Percentiles rank a stretch among this genome's conserved stretches.
phyloP scores from a whole-genome alignment of 108 stramenopile genomes.

The Mayamaea pseudoterrestris region DNA sequence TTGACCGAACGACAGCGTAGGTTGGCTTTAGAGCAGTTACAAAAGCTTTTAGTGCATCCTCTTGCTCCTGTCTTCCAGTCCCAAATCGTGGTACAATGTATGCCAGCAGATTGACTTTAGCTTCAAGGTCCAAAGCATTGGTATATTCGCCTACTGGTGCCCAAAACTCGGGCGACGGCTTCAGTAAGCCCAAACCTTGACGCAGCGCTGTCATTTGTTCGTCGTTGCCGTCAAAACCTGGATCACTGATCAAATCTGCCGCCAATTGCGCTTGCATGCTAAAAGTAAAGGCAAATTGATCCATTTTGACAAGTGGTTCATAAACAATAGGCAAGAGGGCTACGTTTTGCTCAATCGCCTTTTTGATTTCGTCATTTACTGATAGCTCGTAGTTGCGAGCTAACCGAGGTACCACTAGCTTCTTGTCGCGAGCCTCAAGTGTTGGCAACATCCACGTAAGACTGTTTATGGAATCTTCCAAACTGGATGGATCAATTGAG shows the following conservation, averaged over 20 bases:
- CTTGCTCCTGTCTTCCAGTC: conserved; percentile 49
- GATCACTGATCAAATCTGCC: conserved; percentile 60
- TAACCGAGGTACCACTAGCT: conserved; percentile 64
- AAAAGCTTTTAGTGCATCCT: conserved; percentile 55
- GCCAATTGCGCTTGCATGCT: conserved; percentile 85
- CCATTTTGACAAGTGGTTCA: conserved; percentile 74
- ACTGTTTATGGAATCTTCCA: conserved; percentile 56
- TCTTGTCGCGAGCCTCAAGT: conserved; percentile 74
- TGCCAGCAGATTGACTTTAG: conserved; percentile 76
- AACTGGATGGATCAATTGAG: conserved; percentile 43
- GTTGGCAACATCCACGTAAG: conserved; percentile 75
- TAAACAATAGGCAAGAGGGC: conserved; percentile 66
- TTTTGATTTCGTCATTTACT: conserved; percentile 16
- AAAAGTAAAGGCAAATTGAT: conserved; percentile 80
- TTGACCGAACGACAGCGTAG: conserved; percentile 40
- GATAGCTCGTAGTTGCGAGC: conserved; percentile 30
- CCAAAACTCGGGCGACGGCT: conserved; percentile 77
- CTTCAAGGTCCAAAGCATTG: conserved; percentile 63
- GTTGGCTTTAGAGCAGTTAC: conserved; percentile 65
- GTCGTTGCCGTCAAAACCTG: conserved; percentile 64
- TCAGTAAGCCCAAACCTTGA: conserved; percentile 78
- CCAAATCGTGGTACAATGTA: conserved; percentile 78
- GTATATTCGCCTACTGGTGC: conserved; percentile 76
- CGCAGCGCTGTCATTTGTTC: conserved; percentile 67
- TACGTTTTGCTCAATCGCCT: conserved; percentile 36